Conservation (phyloP, 2,329 filamentous ascomycete genomes). For the Epichloe amarillans region DNA sequence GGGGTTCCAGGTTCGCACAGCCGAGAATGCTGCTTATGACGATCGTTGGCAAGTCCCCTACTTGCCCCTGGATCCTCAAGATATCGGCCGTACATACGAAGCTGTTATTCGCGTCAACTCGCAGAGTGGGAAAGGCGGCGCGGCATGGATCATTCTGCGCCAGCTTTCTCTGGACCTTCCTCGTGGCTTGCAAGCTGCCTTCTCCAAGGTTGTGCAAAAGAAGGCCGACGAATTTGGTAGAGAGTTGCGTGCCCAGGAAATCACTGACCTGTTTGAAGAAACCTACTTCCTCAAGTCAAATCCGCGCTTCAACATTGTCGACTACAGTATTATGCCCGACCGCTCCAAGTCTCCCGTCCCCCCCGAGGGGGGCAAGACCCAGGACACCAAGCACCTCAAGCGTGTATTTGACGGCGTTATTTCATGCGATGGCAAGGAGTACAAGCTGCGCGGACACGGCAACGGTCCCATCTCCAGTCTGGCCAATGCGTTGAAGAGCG, state of each 20-base stretch:
- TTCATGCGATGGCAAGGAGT: slow-evolving; percentile 67
- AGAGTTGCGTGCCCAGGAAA: slow-evolving; percentile 74
- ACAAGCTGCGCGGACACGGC: slow-evolving; percentile 64
- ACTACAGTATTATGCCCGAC: slow-evolving; percentile 84
- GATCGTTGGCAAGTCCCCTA: slow-evolving; percentile 78
- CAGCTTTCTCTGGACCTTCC: slow-evolving; percentile 85
- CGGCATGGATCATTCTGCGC: slow-evolving; percentile 85
- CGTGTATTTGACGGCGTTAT: slow-evolving; percentile 78
- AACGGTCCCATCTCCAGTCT: slow-evolving; percentile 86
- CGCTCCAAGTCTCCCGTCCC: slow-evolving; percentile 61
- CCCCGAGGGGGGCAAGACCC: slow-evolving; percentile 53
- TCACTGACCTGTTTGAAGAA: slow-evolving; percentile 74
- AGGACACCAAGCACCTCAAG: slow-evolving; percentile 64
- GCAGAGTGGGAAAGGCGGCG: slow-evolving; percentile 86
- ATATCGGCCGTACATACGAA: slow-evolving; percentile 95
- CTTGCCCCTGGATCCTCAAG: slow-evolving; percentile 79
- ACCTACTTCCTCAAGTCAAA: slow-evolving; percentile 78
- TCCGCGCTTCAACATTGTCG: slow-evolving; percentile 72
- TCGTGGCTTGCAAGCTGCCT: slow-evolving; percentile 81
- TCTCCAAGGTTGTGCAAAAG: slow-evolving; percentile 74
- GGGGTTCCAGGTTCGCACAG: slow-evolving; percentile 61
- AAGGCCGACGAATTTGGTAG: slow-evolving; percentile 68
- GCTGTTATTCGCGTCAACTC: slow-evolving; percentile 97
- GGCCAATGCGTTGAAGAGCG: slow-evolving; percentile 61
- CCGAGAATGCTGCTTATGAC: slow-evolving; percentile 43